phyloP scores from a whole-genome alignment of 2,329 filamentous ascomycete species.

The Coniochaeta sp. region DNA sequence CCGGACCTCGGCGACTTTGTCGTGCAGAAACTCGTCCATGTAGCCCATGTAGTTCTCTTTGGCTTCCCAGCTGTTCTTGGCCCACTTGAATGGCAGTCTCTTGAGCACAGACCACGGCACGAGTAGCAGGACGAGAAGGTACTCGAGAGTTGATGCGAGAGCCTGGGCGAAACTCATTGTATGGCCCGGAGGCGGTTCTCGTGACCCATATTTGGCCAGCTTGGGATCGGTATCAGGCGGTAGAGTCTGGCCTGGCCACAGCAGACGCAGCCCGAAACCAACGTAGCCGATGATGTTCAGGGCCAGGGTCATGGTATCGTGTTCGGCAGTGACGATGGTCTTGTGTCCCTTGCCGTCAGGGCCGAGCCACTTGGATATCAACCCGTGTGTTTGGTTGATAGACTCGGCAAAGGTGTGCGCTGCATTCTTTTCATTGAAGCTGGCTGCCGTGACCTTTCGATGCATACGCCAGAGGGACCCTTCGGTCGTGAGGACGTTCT shows the following conservation, averaged over 20 bases:
- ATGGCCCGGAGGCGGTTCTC: constrained; percentile 42
- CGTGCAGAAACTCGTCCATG: constrained; percentile 60
- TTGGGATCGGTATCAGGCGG: constrained; percentile 34
- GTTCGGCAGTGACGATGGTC: constrained; percentile 49
- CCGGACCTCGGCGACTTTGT: constrained; percentile 43
- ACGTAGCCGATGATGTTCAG: constrained; percentile 56
- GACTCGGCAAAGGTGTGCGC: constrained; percentile 55
- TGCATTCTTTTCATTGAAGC: constrained; percentile 73
- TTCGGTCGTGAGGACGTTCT: constrained; percentile 66
- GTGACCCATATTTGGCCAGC: constrained; percentile 40
- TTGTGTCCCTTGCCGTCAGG: constrained; percentile 25
- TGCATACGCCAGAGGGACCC: constrained; percentile 65
- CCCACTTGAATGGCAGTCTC: constrained; percentile 40
- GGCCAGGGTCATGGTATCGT: constrained; percentile 57
- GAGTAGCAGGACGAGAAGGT: constrained; percentile 55
- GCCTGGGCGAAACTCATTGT: constrained; percentile 60
- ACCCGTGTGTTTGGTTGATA: constrained; percentile 53
- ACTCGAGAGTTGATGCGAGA: constrained; percentile 53
- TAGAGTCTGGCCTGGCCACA: constrained; percentile 55
- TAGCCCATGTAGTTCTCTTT: constrained; percentile 60
- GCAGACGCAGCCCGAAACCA: constrained; percentile 58
- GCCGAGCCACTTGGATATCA: constrained; percentile 52
- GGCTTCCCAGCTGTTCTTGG: constrained; percentile 45
- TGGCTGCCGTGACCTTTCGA: constrained; percentile 62
- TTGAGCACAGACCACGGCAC: constrained; percentile 48